Evolutionary conservation across 495 filamentous ascomycete genomes (phyloP).

Genomic region (Viridothelium virens): DNA sequence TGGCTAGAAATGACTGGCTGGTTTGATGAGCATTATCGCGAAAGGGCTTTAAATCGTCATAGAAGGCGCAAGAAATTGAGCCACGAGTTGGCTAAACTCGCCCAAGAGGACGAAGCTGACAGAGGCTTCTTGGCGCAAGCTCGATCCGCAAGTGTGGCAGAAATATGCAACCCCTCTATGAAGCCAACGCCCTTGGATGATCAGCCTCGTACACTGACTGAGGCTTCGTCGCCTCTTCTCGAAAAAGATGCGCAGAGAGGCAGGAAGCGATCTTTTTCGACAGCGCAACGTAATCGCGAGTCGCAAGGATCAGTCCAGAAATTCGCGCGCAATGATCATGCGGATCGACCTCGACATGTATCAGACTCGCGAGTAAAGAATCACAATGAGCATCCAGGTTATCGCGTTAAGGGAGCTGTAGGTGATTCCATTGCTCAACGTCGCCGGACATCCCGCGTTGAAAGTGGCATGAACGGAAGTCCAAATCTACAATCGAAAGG

Average conservation of each 20-base stretch:
- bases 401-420: constrained; percentile 9
- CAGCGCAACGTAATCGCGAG: background rate
- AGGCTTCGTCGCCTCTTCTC: background rate
- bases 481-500: constrained; percentile 4
- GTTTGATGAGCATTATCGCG: constrained; percentile 44
- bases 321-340: background rate
- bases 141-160: background rate
- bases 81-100: background rate
- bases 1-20: constrained; percentile 57
- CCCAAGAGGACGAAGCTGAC: background rate
- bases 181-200: background rate
- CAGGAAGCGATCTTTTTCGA: background rate
- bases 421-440: constrained; percentile 6
- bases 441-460: background rate
- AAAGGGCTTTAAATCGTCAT: background rate
- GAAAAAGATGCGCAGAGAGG: background rate
- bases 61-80: background rate
- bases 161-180: background rate
- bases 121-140: background rate
- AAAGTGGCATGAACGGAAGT: background rate
- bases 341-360: background rate
- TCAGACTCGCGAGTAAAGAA: constrained; percentile 1
- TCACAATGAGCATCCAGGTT: background rate
- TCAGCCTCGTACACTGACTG: background rate
- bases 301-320: background rate